Evolutionary conservation across 768 basidiomycete species (phyloP), one percentile per base, ranked within the genome.

Genomic region (Cantharellus cinnabarinus): DNA sequence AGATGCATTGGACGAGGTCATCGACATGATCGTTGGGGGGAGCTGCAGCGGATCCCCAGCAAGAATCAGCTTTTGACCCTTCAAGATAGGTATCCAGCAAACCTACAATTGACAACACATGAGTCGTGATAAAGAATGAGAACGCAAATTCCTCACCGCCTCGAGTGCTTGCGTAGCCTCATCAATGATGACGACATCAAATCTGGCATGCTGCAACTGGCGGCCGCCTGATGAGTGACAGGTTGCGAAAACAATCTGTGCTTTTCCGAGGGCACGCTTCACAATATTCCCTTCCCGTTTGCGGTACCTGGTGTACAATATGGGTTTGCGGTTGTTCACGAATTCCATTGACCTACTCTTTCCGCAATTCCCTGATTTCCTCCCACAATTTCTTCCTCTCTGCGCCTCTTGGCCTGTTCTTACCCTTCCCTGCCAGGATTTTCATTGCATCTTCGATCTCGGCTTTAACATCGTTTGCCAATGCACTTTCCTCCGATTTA

Each of bases 131-230:
- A 57, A 5, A 10, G 39, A 42, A 3, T 15, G 4, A 3, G n/a
- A 61, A 39, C 39, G 53, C 3, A 68, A n/a, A 15, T 39, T 35
- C 53, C 65, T 53, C 66, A 91, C 91, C 34, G 91, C 89, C 71
- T 99, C 94, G 10, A 95, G 67, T 2, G 93, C 94, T 68, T 98
- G 95, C 0, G 95, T 97, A 0, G 95, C 95, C 71, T 99, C 95
- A 64, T 99, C 95, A 58, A 99, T 93, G 52, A 99, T 84, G 5
- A 91, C 80, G 0, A 94, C 85, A 67, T 99, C 95, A 66, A 99
- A 99, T 1, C 76, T 70, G 59, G 82, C 76, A 61, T 83, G 79
- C 50, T 77, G 76, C 4, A 98, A 70, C 63, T 93, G 89, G 29
- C 84, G 72, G 2, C 86, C 83, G 0, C 94, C 95, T 3, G 94